phyloP scores from a whole-genome alignment of 768 basidiomycete genomes.

The Cyathus striatus region DNA sequence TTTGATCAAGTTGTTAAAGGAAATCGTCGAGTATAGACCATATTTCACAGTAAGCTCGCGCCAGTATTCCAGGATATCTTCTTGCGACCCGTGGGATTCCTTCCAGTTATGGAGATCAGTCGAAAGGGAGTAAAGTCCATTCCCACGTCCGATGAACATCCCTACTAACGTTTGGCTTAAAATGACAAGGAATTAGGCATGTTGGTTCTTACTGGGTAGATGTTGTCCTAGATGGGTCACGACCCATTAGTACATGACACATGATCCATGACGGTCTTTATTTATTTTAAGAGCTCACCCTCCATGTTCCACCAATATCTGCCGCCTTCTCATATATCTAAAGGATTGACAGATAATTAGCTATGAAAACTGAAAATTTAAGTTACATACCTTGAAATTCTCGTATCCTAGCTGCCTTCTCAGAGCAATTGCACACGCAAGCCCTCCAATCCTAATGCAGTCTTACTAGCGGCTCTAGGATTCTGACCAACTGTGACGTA shows the following conservation, averaged over 20 bases:
- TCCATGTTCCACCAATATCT: constrained; percentile 48
- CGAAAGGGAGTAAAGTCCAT: constrained; percentile 41
- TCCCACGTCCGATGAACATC: constrained; percentile 38
- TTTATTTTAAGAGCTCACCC: constrained; percentile 28
- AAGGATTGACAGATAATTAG: too few relatives aligned
- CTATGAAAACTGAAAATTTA: too few relatives aligned
- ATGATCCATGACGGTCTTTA: too few relatives aligned
- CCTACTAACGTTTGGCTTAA: constrained; percentile 18
- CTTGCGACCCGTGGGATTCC: constrained; percentile 31
- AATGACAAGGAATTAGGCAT: not conserved
- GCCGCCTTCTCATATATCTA: constrained; percentile 43
- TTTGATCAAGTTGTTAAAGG: constrained; percentile 37
- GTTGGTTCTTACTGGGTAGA: constrained; percentile 22
- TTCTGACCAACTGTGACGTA: too few relatives aligned
- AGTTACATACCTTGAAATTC: constrained; percentile 32
- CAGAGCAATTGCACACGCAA: constrained; percentile 37
- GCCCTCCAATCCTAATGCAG: constrained; percentile 31
- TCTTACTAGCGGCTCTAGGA: not conserved
- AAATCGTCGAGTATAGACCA: constrained; percentile 30
- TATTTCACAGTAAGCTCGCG: constrained; percentile 34
- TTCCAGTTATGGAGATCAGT: constrained; percentile 44
- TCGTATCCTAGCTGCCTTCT: constrained; percentile 28
- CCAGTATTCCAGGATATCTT: constrained; percentile 41
- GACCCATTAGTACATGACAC: not conserved
- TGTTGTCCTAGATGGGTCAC: constrained; percentile 30